A percentile compares a stretch with the other conserved stretches of the same genome.
phyloP scores from a whole-genome alignment of 108 stramenopile genomes.

The Fragilariopsis cylindrus region DNA sequence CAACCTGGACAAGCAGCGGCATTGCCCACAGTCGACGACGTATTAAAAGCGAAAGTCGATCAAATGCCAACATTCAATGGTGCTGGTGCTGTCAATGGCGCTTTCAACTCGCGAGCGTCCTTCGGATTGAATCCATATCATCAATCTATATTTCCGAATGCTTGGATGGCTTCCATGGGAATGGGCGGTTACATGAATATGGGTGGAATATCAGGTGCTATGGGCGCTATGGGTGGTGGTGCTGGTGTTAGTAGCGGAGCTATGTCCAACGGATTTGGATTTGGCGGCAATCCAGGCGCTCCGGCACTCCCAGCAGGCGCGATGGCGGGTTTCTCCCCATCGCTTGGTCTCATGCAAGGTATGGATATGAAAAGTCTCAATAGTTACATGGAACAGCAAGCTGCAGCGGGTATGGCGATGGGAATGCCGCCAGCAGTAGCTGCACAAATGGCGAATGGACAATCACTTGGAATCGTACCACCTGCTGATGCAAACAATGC shows the following conservation, averaged over 20 bases:
- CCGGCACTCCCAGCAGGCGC: constrained; percentile 4
- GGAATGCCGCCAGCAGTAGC: background rate
- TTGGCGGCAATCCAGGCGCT: constrained; percentile 19
- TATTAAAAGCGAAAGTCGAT: constrained; percentile 5
- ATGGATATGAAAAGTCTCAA: constrained; percentile 3
- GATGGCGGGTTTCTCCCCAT: constrained; percentile 6
- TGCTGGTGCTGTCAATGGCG: background rate
- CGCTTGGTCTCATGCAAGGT: constrained; percentile 2
- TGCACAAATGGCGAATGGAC: background rate
- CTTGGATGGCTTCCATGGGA: constrained; percentile 2
- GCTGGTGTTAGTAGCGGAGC: background rate
- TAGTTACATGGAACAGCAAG: background rate
- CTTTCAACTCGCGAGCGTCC: background rate
- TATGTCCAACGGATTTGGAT: constrained; percentile 6
- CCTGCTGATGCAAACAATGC: background rate
- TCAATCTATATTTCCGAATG: background rate
- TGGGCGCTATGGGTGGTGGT: background rate
- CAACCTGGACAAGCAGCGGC: background rate
- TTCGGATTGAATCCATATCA: background rate
- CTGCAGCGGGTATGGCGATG: constrained; percentile 9
- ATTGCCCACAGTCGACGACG: constrained; percentile 10
- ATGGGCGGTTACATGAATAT: background rate
- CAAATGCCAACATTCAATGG: constrained; percentile 4
- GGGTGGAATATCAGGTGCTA: background rate
- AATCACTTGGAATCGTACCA: background rate